Evolutionary conservation across 2,329 filamentous ascomycete genomes (phyloP), one percentile per base, ranked within the genome.

Genomic region (Penicillium vulpinum): DNA sequence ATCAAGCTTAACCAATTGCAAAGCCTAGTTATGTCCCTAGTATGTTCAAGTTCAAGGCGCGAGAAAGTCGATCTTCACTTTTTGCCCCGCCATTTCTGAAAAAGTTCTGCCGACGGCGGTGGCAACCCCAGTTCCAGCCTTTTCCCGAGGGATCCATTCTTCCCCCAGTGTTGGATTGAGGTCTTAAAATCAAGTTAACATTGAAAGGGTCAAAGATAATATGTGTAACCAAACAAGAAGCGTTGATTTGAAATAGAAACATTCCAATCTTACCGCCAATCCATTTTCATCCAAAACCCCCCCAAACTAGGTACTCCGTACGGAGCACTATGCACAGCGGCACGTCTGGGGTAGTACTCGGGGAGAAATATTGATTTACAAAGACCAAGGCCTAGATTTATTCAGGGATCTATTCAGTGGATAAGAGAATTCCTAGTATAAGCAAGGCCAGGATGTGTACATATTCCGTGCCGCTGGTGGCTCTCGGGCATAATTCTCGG

Each of bases 21-120:
- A 33, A 39, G 18, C 11, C 36, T 31, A n/a, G n/a, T 9, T 15
- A 24, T 26, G 26, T 46, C 21, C 10, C 13, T 46, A 39, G 24
- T 18, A 51, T 46, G 31, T 46, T 52, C 40, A 52, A 45, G 38
- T 33, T 35, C n/a, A n/a, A n/a, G n/a, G n/a, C n/a, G n/a, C n/a
- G 31, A 28, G 15, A 43, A 51, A 22, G 46, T 47, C 16, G n/a
- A 40, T 54, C 41, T 44, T 44, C 41, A 28, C 40, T 29, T 45
- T n/a, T 56, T 61, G 60, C 68, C 67, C 69, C 70, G 63, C 66
- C 61, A 62, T 66, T 62, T 65, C 67, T 66, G 62, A 57, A 58
- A 59, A 57, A 22, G 39, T 66, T 65, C 64, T 66, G 65, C 64
- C 64, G 54, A 26, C 10, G 63, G 65, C 65, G 65, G 65, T 66